Evolutionary conservation across 2,329 filamentous ascomycete genomes (phyloP), one percentile per base, ranked within the genome.

Genomic region (Rutstroemia sydowiana): DNA sequence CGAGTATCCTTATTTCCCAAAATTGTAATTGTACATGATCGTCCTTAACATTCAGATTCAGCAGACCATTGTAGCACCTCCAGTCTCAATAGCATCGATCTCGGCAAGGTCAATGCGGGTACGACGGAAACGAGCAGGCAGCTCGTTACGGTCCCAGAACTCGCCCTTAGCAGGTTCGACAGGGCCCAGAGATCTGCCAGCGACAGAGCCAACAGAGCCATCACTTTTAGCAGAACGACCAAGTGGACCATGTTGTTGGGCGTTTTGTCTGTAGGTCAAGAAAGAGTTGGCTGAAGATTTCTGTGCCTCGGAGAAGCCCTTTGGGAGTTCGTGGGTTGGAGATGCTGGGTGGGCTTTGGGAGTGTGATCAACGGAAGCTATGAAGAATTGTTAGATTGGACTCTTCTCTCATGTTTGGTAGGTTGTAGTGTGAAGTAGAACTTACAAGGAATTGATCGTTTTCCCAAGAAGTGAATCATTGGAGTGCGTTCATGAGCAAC

Each of bases 1-100:
- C 5, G 44, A 36, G 44, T 51, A 51, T 51, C 32, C 18, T 40
- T 7, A 14, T 20, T 31, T 13, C 23, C 41, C 41, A 20, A 34
- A 39, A 46, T 30, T 31, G 42, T 45, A 51, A 51, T n/a, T 36
- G 34, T 18, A 30, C 44, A 26, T 45, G 6, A 23, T 45, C 14
- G 13, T 39, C 21, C 26, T 21, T 9, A 14, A 31, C 10, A 11
- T 39, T 26, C 14, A 31, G 30, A 32, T 51, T 63, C 55, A 67
- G 59, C 64, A 65, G 16, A 74, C 77, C 59, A 82, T 63, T 64
- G 79, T 85, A 31, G 92, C 93, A 52, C 93, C 93, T 51, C 91
- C 93, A 51, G 88, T 93, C 80, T 96, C 90, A 65, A 98, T 80
- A 20, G 90, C 91, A 70, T 97, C 93, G 55, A 98, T 98, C 79